These are phyloP conservation scores for Solanum arcanum DNA, from an alignment of 257 asterid species.

Conservation along the genomic window DNA sequence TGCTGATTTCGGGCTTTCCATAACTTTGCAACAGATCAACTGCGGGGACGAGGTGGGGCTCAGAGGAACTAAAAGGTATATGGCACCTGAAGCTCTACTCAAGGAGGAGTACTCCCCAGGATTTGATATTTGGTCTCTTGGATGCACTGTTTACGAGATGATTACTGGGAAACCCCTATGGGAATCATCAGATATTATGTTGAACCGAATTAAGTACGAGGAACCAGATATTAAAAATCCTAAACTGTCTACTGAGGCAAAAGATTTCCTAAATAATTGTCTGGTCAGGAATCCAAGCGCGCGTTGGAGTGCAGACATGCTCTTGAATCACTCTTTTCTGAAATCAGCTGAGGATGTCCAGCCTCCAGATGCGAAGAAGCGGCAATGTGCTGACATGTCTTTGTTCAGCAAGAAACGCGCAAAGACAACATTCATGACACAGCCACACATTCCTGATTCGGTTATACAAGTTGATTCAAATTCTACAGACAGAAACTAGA, in stretches of 20 bases:
- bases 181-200: not conserved
- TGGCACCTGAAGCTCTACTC: conserved; percentile 3
- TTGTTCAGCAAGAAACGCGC: too few relatives aligned
- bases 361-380: not conserved
- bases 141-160: conserved; percentile 4
- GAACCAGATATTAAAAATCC: not conserved
- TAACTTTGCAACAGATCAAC: not conserved
- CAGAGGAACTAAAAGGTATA: not conserved
- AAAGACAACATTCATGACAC: too few relatives aligned
- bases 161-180: not conserved
- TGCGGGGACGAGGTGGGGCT: not conserved
- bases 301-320: not conserved
- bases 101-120: not conserved
- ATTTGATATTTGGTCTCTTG: conserved; percentile 5
- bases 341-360: not conserved
- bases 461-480: too few relatives aligned
- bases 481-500: too few relatives aligned
- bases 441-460: too few relatives aligned
- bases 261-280: not conserved
- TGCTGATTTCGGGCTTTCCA: not conserved
- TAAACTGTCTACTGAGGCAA: not conserved
- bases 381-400: too few relatives aligned
- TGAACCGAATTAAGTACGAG: not conserved
- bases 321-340: not conserved
- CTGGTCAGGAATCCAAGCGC: not conserved